A percentile compares a stretch with the other conserved stretches of the same genome.
Evolutionary conservation across 139 green algal genomes (phyloP).

Genomic region (Coelastrella sp.): DNA sequence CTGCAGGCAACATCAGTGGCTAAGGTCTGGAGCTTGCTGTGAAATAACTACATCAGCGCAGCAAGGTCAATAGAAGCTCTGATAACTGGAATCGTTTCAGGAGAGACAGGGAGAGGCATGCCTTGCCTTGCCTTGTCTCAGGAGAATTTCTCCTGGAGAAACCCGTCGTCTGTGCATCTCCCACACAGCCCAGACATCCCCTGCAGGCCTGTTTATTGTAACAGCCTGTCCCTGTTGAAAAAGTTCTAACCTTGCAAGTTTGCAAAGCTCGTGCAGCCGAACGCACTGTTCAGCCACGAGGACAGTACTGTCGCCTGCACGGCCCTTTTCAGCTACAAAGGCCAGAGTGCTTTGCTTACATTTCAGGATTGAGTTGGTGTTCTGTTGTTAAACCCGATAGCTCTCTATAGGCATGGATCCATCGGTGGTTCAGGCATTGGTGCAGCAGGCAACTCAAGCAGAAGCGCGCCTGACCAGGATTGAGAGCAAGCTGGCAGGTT

Average conservation of each 20-base stretch:
- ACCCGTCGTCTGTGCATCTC: too few relatives aligned
- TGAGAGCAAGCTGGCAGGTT: constrained; percentile 37
- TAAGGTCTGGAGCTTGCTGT: too few relatives aligned
- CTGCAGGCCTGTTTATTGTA: neutral
- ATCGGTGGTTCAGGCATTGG: constrained; percentile 13
- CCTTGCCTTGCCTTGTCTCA: too few relatives aligned
- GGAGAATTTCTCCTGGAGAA: too few relatives aligned
- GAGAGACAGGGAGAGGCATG: too few relatives aligned
- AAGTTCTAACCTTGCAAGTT: neutral
- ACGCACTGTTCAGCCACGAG: neutral
- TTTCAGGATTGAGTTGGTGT: neutral
- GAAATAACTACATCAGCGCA: too few relatives aligned
- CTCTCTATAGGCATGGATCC: constrained; percentile 30
- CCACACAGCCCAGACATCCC: too few relatives aligned
- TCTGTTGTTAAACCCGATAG: neutral
- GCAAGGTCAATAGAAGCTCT: too few relatives aligned
- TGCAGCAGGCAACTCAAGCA: constrained; percentile 27
- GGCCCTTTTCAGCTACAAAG: neutral
- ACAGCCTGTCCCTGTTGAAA: neutral
- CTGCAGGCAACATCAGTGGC: too few relatives aligned
- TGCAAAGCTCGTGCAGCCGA: too few relatives aligned
- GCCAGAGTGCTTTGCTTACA: neutral
- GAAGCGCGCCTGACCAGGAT: constrained; percentile 25
- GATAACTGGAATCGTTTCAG: too few relatives aligned
- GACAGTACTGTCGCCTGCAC: neutral